A percentile compares a stretch with the other conserved stretches of the same genome.
phyloP scores from a whole-genome alignment of 208 protist species.

The Leishmania major region DNA sequence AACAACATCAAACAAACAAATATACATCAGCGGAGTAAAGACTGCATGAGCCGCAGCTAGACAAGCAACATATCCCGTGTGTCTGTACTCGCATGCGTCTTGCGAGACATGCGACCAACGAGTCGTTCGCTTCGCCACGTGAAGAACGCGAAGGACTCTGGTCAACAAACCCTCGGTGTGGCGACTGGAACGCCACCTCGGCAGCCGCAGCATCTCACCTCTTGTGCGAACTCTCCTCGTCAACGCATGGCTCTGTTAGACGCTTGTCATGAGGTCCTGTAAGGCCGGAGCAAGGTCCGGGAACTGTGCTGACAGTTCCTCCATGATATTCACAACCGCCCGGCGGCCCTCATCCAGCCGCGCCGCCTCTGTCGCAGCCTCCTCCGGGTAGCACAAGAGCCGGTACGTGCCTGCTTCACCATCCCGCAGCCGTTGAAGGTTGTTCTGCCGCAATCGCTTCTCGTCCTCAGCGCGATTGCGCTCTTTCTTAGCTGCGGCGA shows the following conservation, averaged over 20 bases:
- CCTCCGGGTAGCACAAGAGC: constrained; percentile 74
- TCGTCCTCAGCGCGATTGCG: constrained; percentile 75
- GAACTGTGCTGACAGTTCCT: constrained; percentile 69
- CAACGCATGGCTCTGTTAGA: constrained; percentile 23
- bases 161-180: not conserved
- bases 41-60: not conserved
- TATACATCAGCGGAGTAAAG: not conserved
- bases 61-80: not conserved
- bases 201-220: not conserved
- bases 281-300: constrained; percentile 73
- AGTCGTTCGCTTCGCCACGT: not conserved
- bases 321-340: constrained; percentile 69
- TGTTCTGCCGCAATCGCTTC: constrained; percentile 76
- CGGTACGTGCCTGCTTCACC: constrained; percentile 84
- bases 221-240: not conserved
- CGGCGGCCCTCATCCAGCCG: constrained; percentile 69
- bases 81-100: not conserved
- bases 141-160: not conserved
- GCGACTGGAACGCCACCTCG: not conserved
- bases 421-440: constrained; percentile 84
- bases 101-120: not conserved
- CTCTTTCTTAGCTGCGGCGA: constrained; percentile 60
- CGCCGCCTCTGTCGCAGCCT: constrained; percentile 42
- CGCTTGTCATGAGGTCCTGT: constrained; percentile 57
- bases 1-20: not conserved